Percentiles rank a stretch among this genome's conserved stretches.
Conservation (phyloP, 768 basidiomycete genomes). For the Boletus vinaceobasis region DNA sequence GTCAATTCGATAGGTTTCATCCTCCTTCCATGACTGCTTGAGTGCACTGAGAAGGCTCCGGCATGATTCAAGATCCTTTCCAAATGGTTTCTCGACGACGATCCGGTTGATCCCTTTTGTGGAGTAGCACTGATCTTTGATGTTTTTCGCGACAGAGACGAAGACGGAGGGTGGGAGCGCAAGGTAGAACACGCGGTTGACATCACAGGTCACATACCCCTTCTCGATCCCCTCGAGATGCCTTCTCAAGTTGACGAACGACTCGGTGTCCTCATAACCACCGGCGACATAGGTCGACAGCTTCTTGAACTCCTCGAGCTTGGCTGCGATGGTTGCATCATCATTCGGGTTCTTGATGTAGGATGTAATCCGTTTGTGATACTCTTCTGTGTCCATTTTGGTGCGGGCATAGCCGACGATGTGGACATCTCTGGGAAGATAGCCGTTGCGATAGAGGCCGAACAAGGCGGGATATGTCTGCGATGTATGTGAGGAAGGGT, state of each 20-base stretch:
- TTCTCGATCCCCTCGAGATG: slow-evolving; percentile 78
- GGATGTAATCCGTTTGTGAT: slow-evolving; percentile 75
- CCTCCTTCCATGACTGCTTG: slow-evolving; percentile 88
- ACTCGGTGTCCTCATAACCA: slow-evolving; percentile 78
- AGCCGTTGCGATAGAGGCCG: slow-evolving; percentile 74
- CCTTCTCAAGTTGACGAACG: slow-evolving; percentile 74
- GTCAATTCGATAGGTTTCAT: slow-evolving; percentile 98
- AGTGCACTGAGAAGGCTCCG: slow-evolving; percentile 72
- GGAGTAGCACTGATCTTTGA: slow-evolving; percentile 80
- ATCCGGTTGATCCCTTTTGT: slow-evolving; percentile 78
- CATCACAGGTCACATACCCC: slow-evolving; percentile 55
- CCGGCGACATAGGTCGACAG: slow-evolving; percentile 81
- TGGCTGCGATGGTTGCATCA: slow-evolving; percentile 50
- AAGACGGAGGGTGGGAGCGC: slow-evolving; percentile 98
- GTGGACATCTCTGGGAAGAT: slow-evolving; percentile 78
- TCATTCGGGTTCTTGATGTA: slow-evolving; percentile 81
- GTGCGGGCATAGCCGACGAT: slow-evolving; percentile 97
- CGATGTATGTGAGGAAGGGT: slow-evolving; percentile 39
- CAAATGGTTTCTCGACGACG: slow-evolving; percentile 98
- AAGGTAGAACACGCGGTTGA: slow-evolving; percentile 92
- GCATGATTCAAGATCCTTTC: slow-evolving; percentile 87
- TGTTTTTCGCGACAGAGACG: slow-evolving; percentile 77
- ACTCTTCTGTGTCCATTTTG: slow-evolving; percentile 86
- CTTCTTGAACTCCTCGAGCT: slow-evolving; percentile 82
- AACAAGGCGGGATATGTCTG: slow-evolving; percentile 97